Evolutionary conservation across 2,329 filamentous ascomycete genomes (phyloP), one percentile per base, ranked within the genome.

Genomic region (Tolypocladium album): DNA sequence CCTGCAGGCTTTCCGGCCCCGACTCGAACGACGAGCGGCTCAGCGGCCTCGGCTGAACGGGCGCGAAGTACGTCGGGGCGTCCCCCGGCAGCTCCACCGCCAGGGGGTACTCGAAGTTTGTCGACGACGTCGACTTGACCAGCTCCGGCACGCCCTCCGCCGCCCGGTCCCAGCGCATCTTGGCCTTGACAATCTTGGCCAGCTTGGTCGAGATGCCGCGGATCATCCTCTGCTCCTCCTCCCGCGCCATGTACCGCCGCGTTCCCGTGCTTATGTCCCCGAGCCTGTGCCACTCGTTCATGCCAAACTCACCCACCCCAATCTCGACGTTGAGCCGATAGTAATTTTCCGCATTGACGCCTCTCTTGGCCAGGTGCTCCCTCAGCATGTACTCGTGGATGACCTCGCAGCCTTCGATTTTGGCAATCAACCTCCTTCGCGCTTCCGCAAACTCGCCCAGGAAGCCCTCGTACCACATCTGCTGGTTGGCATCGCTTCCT

Each of bases 281-380:
- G n/a, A 97, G 78, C 4, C 92, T 85, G 67, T 90, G 85, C 94
- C 94, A 99, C 72, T 97, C 94, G 70, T 97, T 99, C 92, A 99
- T 97, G 58, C 90, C 93, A 71, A 97, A 97, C 70, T 97, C 94
- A 58, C 93, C 92, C 3, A 97, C 92, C 1, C 93, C 94, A 20
- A 96, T 87, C 70, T 97, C 92, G 47, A 97, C 94, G 65, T 99
- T 99, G n/a, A 97, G 79, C 9, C 94, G 88, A 72, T 92, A 96
- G 76, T 99, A 99, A 71, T 95, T 90, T 61, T 97, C 92, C 58
- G 85, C 83, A 67, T 89, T 92, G 61, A 97, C 90, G 34, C 88
- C 85, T 40, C 92, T 85, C 71, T 87, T 89, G 8, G 83, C 76
- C 27, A 97, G 79, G 65, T 92, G 85, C 56, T 95, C 89, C 61